These are phyloP conservation scores for Schwanniomyces vanrijiae DNA, from an alignment of 805 yeast species.

Conservation along the genomic window DNA sequence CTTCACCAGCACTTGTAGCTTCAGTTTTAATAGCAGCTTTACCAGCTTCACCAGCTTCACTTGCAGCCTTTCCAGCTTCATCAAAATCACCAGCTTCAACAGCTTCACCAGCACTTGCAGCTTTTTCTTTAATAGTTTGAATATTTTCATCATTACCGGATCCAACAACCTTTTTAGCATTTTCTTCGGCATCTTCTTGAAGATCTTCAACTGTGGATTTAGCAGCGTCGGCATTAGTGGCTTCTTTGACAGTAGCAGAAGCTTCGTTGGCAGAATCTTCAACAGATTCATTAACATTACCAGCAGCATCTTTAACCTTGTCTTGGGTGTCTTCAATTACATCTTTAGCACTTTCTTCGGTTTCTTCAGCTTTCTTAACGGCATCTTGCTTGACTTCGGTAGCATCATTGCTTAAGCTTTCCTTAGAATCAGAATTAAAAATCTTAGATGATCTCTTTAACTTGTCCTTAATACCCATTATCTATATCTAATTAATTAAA, in stretches of 20 bases:
- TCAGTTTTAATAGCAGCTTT: conserved; percentile 3
- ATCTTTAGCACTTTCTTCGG: conserved; percentile 4
- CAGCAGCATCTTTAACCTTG: conserved; percentile 2
- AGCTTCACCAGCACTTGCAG: conserved; percentile 6
- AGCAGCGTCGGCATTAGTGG: conserved; percentile 5
- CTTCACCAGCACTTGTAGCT: conserved; percentile 8
- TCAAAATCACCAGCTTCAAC: too few relatives aligned
- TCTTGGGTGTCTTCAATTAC: neutral
- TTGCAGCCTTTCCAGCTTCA: conserved; percentile 5
- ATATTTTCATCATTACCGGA: conserved; percentile 6
- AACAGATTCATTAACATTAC: conserved; percentile 3
- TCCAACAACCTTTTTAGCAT: conserved; percentile 1
- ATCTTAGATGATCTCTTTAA: conserved; percentile 40
- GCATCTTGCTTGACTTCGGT: conserved; percentile 5
- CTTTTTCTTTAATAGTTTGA: conserved; percentile 4
- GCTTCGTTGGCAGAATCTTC: conserved; percentile 8
- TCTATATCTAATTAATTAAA: neutral
- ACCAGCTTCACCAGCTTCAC: conserved; percentile 5
- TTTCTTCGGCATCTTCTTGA: neutral
- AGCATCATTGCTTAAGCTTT: conserved; percentile 12
- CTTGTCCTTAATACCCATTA: conserved; percentile 38
- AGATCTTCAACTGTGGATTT: neutral
- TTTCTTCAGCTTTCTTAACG: conserved; percentile 5
- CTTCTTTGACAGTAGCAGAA: conserved; percentile 8
- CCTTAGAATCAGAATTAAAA: conserved; percentile 28